Base-by-base conservation (phyloP, 2,329 filamentous ascomycete species). In the Pseudogymnoascus sp. region DNA sequence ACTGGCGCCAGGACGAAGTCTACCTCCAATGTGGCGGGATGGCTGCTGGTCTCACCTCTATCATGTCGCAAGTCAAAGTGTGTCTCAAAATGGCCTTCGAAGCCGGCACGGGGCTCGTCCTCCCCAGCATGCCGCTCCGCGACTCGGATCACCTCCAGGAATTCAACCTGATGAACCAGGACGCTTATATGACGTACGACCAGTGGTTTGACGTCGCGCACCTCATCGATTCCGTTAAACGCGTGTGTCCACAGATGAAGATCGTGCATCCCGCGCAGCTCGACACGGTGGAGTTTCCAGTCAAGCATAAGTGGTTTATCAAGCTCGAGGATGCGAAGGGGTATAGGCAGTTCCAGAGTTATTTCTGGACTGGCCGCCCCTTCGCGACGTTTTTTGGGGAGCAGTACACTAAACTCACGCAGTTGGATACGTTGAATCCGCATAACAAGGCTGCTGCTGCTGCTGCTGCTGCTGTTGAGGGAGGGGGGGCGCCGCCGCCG, bases 71-170 rank as follows among this genome's bases (percentile, higher is more conserved):
- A 65, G 64, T 75, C 47, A 75, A 73, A 66, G 69, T 72, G 23
- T 75, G 74, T 63, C 64, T 75, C 34, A 75, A 75, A 66, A 74
- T 74, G 72, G 73, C 73, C 54, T 57, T 74, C 11, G 73, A 75
- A 5, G 66, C 73, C 2, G 73, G 73, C 14, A 68, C 69, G 1
- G 67, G 69, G 59, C 61, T 75, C 1, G 62, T 75, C 7, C 67
- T 75, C 45, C 74, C 74, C 5, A 62, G 66, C 29, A 75, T 75
- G 69, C 74, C 73, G 6, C 67, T 74, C 31, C 70, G 73, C 45
- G 71, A 73, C 65, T 71, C 70, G 2, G 64, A 64, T 2, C 62
- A 75, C 62, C 66, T 75, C 47, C 54, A 65, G 23, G 64, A 73
- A 21, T 74, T 74, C 66, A 75, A 75, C 63, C 69, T 72, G 45